These are phyloP conservation scores for Talaromyces funiculosus DNA, from an alignment of 2,329 filamentous ascomycete genomes.

Conservation along the genomic window DNA sequence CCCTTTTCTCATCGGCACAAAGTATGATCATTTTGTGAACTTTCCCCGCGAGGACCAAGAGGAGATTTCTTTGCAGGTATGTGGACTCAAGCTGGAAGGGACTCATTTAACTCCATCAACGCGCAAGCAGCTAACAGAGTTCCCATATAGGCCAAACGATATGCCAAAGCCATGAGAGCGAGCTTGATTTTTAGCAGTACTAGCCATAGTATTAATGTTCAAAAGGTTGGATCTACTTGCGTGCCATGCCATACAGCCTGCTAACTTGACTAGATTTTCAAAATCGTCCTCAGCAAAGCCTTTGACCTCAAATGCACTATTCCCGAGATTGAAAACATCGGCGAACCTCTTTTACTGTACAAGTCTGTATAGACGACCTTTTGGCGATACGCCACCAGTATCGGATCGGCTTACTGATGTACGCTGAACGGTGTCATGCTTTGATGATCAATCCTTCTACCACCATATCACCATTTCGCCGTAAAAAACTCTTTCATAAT, in stretches of 20 bases:
- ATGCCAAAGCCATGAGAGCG: slow-evolving; percentile 97
- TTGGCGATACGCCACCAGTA: slow-evolving; percentile 6
- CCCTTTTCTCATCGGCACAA: slow-evolving; percentile 91
- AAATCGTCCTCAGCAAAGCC: slow-evolving; percentile 96
- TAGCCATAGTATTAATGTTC: slow-evolving; percentile 98
- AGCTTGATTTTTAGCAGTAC: slow-evolving; percentile 98
- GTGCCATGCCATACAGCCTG: neutral
- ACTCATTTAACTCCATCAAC: neutral
- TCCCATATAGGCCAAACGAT: slow-evolving; percentile 68
- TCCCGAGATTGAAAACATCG: slow-evolving; percentile 96
- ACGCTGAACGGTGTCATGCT: slow-evolving; percentile 31
- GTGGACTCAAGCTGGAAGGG: slow-evolving; percentile 12
- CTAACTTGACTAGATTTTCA: slow-evolving; percentile 71
- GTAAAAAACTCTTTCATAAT: slow-evolving; percentile 5
- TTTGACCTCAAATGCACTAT: slow-evolving; percentile 99
- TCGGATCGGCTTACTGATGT: slow-evolving; percentile 24
- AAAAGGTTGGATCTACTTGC: slow-evolving; percentile 62
- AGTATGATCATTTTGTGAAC: slow-evolving; percentile 99
- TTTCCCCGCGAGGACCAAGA: slow-evolving; percentile 96
- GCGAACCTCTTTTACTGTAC: slow-evolving; percentile 90
- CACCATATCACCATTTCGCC: slow-evolving; percentile 16
- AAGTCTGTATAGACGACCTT: slow-evolving; percentile 48
- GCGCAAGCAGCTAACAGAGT: slow-evolving; percentile 19
- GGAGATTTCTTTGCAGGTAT: slow-evolving; percentile 92
- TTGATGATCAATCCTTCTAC: slow-evolving; percentile 16